Evolutionary conservation across 2,329 filamentous ascomycete species (phyloP), one percentile per base, ranked within the genome.

Genomic region (Colletotrichum tanaceti): DNA sequence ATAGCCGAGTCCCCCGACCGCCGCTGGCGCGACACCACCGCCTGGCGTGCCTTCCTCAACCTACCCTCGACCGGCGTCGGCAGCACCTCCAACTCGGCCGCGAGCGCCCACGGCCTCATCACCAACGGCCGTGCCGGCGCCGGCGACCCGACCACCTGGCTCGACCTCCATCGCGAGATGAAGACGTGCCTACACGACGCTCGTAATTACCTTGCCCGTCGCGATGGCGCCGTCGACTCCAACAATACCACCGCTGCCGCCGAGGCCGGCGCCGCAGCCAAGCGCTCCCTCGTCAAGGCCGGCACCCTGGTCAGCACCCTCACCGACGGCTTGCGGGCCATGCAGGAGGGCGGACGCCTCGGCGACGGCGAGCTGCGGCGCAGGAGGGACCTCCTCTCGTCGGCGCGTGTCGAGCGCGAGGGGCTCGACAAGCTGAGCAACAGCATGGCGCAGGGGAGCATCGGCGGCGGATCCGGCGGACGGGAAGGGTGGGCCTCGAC

Each of bases 311-410:
- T 94, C 4, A 82, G 82, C 1, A 87, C 85, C 58, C 82, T 95
- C 39, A 87, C 90, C 5, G 87, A 92, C 43, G 92, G 91, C 0
- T 77, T 95, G 68, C 82, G 82, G 68, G 79, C 80, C 38, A 85
- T 91, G 76, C 83, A 85, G 72, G 86, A 89, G 41, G 76, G 77
- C 2, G 83, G 81, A 58, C 74, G 87, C 70, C 75, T 95, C 1
- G 92, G 92, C 4, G 90, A 92, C 3, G 93, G 93, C 18, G 93
- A 96, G 81, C 79, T 94, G 41, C 83, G 92, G 52, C 82, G 93
- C 7, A 82, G 93, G 58, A 84, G 88, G 65, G 93, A 96, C 77
- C 80, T 95, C 71, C 79, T 96, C 4, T 86, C 87, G 1, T 86
- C 89, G 14, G 91, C 91, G 7, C 84, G 87, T 73, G 91, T 92